phyloP scores from a whole-genome alignment of 192 early-diverging fungal species.

The Entophlyctis luteolus region DNA sequence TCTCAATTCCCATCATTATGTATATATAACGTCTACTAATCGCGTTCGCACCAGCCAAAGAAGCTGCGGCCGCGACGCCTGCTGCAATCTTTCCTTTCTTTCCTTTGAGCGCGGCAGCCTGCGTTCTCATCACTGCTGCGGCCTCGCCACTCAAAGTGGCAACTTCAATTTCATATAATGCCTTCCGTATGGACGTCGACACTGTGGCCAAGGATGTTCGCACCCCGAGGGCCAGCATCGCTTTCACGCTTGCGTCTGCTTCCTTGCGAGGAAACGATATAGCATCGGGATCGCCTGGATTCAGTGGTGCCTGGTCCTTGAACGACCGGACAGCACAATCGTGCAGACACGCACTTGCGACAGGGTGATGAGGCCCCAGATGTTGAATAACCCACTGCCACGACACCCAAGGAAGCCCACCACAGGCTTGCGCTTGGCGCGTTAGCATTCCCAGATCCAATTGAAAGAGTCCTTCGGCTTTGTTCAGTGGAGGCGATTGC shows the following conservation, averaged over 20 bases:
- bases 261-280: slow-evolving; percentile 23
- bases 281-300: slow-evolving; percentile 16
- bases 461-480: slow-evolving; percentile 7
- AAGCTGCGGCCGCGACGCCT: slow-evolving; percentile 5
- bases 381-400: slow-evolving; percentile 27
- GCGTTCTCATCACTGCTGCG: slow-evolving; percentile 6
- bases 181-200: slow-evolving; percentile 1
- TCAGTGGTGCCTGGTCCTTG: slow-evolving; percentile 13
- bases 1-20: slow-evolving; percentile 21
- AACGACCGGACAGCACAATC: slow-evolving; percentile 16
- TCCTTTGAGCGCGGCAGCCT: slow-evolving; percentile 7
- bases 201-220: slow-evolving; percentile 3
- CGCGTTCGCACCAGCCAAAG: slow-evolving; percentile 18
- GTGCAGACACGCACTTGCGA: slow-evolving; percentile 21
- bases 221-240: slow-evolving; percentile 17
- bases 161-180: slow-evolving; percentile 20
- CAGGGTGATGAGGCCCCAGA: slow-evolving; percentile 18
- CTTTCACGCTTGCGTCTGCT: slow-evolving; percentile 23
- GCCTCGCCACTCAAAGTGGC: slow-evolving; percentile 21
- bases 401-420: slow-evolving; percentile 23
- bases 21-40: slow-evolving; percentile 20
- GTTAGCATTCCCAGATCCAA: slow-evolving; percentile 21
- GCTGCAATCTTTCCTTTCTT: slow-evolving; percentile 20
- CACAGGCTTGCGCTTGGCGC: slow-evolving; percentile 12
- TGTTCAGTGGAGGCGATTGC: not conserved